Evolutionary conservation across 345 rosid genomes (phyloP).

Genomic region (Citrus medica): DNA sequence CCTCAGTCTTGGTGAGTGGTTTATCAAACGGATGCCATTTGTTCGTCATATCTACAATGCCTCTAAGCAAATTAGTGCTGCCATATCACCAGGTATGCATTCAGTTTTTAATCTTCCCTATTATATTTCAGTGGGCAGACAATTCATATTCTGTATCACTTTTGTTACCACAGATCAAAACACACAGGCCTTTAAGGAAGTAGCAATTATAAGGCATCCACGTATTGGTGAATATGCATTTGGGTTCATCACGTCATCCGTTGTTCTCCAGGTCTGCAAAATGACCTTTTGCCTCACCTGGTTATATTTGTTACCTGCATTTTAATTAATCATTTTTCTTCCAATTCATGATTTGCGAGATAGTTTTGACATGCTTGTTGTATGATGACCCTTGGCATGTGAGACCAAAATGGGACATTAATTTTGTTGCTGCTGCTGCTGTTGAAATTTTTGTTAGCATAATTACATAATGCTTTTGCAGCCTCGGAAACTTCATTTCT

Average conservation of each 20-base stretch:
- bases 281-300: conserved; percentile 4
- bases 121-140: conserved; percentile 2
- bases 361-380: not conserved
- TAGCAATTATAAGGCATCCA: conserved; percentile 96
- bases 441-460: not conserved
- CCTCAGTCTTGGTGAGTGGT: conserved; percentile 94
- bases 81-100: conserved; percentile 87
- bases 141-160: not conserved
- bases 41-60: conserved; percentile 96
- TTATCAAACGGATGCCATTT: conserved; percentile 97
- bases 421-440: not conserved
- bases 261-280: conserved; percentile 70
- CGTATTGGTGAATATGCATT: conserved; percentile 98
- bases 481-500: not conserved
- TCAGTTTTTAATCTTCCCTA: not conserved
- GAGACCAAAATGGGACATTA: not conserved
- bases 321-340: not conserved
- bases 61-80: conserved; percentile 98
- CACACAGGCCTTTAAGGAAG: conserved; percentile 94
- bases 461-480: not conserved
- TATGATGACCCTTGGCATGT: not conserved
- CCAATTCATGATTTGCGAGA: not conserved
- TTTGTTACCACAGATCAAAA: conserved; percentile 73
- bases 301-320: not conserved
- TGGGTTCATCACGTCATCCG: conserved; percentile 92